Conservation (phyloP, 2,329 filamentous ascomycete species). For the Helotiales sp. region DNA sequence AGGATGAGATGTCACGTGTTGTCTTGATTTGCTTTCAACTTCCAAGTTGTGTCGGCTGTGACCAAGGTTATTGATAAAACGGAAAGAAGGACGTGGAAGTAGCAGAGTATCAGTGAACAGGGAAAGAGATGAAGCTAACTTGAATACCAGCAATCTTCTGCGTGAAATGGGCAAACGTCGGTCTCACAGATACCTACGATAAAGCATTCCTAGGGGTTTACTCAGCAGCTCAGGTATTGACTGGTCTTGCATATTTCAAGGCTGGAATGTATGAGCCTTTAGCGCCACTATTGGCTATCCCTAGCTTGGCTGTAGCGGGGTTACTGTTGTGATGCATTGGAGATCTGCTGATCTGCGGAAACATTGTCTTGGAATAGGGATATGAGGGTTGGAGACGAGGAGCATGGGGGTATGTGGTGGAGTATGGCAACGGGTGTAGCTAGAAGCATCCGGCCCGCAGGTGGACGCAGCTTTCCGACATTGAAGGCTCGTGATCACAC, state of each 20-base stretch:
- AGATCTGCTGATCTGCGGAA: background rate
- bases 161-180: conserved; percentile 20
- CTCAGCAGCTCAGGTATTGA: conserved; percentile 4
- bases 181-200: conserved; percentile 14
- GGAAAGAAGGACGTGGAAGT: background rate
- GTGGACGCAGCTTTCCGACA: background rate
- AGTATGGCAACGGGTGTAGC: background rate
- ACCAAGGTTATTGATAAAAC: background rate
- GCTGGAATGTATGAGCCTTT: conserved; percentile 13
- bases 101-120: background rate
- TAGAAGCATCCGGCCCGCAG: background rate
- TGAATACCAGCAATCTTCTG: conserved; percentile 10
- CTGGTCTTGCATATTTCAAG: conserved; percentile 14
- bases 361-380: background rate
- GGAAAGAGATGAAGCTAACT: background rate
- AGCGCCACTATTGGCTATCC: conserved; percentile 11
- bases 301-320: background rate
- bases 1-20: background rate
- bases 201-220: conserved; percentile 10
- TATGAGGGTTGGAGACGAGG: background rate
- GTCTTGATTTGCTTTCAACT: background rate
- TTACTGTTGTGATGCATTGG: background rate
- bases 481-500: background rate
- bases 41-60: background rate
- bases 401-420: background rate